Evolutionary conservation across 768 basidiomycete genomes (phyloP).

Genomic region (Tylopilus sp.): DNA sequence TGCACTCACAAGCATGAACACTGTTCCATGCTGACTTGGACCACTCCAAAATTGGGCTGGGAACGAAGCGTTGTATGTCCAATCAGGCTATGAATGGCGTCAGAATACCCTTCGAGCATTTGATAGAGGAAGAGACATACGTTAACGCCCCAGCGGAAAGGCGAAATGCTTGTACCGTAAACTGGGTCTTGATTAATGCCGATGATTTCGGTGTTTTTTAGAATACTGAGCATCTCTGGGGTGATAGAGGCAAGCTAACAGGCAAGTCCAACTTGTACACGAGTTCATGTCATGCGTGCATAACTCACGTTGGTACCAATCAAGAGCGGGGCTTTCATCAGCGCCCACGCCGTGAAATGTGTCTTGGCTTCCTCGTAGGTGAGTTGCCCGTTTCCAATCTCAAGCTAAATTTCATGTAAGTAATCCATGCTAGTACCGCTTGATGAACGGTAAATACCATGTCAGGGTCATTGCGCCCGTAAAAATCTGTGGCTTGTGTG

Average conservation of each 20-base stretch:
- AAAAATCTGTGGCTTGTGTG: conserved; percentile 59
- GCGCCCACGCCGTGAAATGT: conserved; percentile 69
- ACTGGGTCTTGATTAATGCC: conserved; percentile 67
- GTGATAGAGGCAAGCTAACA: conserved; percentile 49
- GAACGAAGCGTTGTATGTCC: conserved; percentile 38
- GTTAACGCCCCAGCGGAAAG: conserved; percentile 66
- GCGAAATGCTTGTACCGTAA: conserved; percentile 58
- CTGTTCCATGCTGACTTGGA: conserved; percentile 54
- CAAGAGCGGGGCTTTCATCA: conserved; percentile 63
- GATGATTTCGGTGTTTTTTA: conserved; percentile 60
- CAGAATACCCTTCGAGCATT: background rate
- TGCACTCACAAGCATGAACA: conserved; percentile 59
- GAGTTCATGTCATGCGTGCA: background rate
- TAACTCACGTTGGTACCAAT: conserved; percentile 55
- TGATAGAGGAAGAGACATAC: conserved; percentile 45
- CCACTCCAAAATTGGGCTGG: conserved; percentile 72
- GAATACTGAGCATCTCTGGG: conserved; percentile 47
- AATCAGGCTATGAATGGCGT: conserved; percentile 29
- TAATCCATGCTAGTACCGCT: background rate
- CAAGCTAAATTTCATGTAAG: conserved; percentile 37
- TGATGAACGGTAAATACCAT: conserved; percentile 38
- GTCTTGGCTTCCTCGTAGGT: conserved; percentile 62
- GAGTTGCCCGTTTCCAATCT: conserved; percentile 61
- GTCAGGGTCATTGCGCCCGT: conserved; percentile 64
- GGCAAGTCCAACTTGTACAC: background rate